A percentile compares a stretch with the other conserved stretches of the same genome.
Conservation (phyloP, 1,139 yeast species). For the Hemisphaericaspora xylanilytica region DNA sequence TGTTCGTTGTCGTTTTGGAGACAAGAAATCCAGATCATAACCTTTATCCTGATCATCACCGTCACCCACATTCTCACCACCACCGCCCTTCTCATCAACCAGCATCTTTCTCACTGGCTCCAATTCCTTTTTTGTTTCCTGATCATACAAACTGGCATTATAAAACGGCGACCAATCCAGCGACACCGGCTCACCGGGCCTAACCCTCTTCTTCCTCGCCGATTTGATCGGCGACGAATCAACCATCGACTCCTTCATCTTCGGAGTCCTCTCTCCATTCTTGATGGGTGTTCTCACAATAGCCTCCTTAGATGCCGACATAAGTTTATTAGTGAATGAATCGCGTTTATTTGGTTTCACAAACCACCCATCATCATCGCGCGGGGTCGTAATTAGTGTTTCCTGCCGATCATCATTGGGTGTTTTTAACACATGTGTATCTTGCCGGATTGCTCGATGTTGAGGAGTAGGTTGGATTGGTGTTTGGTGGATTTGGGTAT, state of each 20-base stretch:
- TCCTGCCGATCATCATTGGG: constrained; percentile 1
- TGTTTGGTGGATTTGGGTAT: constrained; percentile 8
- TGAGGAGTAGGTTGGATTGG: constrained; percentile 2
- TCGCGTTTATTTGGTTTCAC: constrained; percentile 3
- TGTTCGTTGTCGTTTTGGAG: constrained; percentile 11
- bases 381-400: too few species aligned
- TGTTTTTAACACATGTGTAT: background rate
- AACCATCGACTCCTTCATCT: constrained; percentile 3
- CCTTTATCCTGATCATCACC: constrained; percentile 10
- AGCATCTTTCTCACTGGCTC: background rate
- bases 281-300: background rate
- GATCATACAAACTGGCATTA: constrained; percentile 14
- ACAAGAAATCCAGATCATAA: constrained; percentile 17
- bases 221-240: constrained; percentile 20
- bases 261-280: background rate
- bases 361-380: too few species aligned
- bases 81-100: too few species aligned
- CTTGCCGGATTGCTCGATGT: background rate
- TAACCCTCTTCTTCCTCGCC: constrained; percentile 4
- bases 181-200: constrained; percentile 39
- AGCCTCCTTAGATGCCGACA: background rate
- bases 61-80: constrained; percentile 4
- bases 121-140: background rate
- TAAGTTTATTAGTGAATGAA: background rate
- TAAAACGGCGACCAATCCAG: constrained; percentile 33